Evolutionary conservation across 192 early-diverging fungal genomes (phyloP).

Genomic region (Rhizoclosmatium globosum): DNA sequence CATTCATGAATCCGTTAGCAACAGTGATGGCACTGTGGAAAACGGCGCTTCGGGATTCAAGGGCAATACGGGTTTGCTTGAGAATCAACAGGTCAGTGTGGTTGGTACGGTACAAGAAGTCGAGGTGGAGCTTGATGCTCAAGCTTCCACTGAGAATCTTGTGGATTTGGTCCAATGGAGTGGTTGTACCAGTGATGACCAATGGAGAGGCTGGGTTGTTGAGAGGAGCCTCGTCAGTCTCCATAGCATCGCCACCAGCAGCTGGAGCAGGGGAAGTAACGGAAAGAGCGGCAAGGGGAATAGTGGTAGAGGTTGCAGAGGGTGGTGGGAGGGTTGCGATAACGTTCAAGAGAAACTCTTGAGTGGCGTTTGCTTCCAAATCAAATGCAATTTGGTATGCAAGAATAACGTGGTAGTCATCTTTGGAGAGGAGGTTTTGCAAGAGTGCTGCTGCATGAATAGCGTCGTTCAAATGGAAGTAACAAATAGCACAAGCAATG

Average conservation of each 20-base stretch:
- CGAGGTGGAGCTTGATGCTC: constrained; percentile 90
- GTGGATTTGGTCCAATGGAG: constrained; percentile 59
- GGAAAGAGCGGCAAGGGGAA: constrained; percentile 20
- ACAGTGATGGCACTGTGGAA: constrained; percentile 96
- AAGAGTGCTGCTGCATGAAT: constrained; percentile 77
- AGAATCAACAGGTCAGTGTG: constrained; percentile 95
- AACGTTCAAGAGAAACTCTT: constrained; percentile 93
- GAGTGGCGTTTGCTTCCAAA: constrained; percentile 94
- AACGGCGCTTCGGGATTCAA: constrained; percentile 91
- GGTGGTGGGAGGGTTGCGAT: constrained; percentile 60
- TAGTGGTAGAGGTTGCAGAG: constrained; percentile 34
- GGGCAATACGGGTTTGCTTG: constrained; percentile 88
- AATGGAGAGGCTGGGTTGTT: constrained; percentile 29
- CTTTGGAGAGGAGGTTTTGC: constrained; percentile 67
- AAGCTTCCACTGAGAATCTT: constrained; percentile 89
- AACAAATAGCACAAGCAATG: constrained; percentile 89
- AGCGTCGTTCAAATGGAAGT: constrained; percentile 90
- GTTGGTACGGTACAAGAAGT: constrained; percentile 97
- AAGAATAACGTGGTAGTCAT: constrained; percentile 70
- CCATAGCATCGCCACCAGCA: constrained; percentile 59
- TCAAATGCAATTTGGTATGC: constrained; percentile 99
- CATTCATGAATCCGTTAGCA: constrained; percentile 98
- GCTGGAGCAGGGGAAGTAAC: constrained; percentile 29
- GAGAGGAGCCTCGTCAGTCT: constrained; percentile 54
- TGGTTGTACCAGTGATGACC: constrained; percentile 5